Conservation (phyloP, 2,329 filamentous ascomycete genomes). For the Nigrospora osmanthi region DNA sequence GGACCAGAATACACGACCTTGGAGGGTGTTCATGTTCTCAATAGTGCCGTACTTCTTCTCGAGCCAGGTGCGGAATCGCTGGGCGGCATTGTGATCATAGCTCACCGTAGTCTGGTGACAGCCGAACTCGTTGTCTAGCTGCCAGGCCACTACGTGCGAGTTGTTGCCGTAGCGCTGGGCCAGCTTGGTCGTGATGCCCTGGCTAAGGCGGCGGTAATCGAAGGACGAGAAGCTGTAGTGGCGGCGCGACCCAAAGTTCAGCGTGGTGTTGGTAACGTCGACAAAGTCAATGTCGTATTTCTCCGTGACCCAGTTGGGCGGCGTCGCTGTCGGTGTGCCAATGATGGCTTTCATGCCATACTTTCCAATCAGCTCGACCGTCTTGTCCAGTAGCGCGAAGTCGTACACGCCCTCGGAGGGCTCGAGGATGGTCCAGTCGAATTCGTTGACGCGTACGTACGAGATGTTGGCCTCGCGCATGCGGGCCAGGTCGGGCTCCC, state of each 20-base stretch:
- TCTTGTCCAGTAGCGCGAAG: constrained; percentile 12
- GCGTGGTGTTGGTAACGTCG: constrained; percentile 11
- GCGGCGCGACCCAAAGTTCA: constrained; percentile 12
- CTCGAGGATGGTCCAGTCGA: constrained; percentile 13
- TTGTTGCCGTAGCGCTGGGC: constrained; percentile 11
- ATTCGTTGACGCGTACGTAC: constrained; percentile 13
- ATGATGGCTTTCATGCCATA: constrained; percentile 13
- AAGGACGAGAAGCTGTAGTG: constrained; percentile 15
- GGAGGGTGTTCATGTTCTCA: constrained; percentile 11
- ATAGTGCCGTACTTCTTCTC: constrained; percentile 12
- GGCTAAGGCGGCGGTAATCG: constrained; percentile 12
- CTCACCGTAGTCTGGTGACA: constrained; percentile 11
- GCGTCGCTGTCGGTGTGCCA: constrained; percentile 12
- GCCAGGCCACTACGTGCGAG: constrained; percentile 10
- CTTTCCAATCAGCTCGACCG: constrained; percentile 7
- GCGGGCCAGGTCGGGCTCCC: constrained; percentile 11
- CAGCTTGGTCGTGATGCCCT: constrained; percentile 11
- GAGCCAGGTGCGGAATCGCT: constrained; percentile 12
- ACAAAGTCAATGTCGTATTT: constrained; percentile 12
- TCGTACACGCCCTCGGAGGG: constrained; percentile 11
- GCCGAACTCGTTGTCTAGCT: constrained; percentile 15
- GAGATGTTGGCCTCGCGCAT: constrained; percentile 12
- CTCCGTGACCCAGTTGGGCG: constrained; percentile 10
- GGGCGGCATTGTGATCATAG: constrained; percentile 11
- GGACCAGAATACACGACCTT: constrained; percentile 15